phyloP scores from a whole-genome alignment of 2,329 filamentous ascomycete species.

The Cladosporium phlei region DNA sequence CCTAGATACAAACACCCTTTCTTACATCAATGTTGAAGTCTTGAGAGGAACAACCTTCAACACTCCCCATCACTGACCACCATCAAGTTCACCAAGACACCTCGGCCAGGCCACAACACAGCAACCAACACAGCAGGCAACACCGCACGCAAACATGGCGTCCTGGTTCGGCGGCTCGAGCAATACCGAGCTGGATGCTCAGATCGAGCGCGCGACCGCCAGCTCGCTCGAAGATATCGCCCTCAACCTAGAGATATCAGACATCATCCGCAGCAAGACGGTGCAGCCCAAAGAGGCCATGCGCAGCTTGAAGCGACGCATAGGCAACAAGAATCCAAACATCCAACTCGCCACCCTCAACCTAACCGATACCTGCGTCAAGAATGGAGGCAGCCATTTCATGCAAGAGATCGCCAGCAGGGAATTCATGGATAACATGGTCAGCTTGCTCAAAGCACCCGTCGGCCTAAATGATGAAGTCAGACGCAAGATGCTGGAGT shows the following conservation, averaged over 20 bases:
- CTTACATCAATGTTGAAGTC: too few species aligned
- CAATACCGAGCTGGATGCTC: slow-evolving; percentile 89
- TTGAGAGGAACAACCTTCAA: too few species aligned
- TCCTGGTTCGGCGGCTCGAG: slow-evolving; percentile 80
- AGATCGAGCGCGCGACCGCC: slow-evolving; percentile 90
- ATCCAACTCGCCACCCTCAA: slow-evolving; percentile 92
- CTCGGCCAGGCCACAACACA: too few species aligned
- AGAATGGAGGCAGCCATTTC: slow-evolving; percentile 95
- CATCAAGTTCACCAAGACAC: too few species aligned
- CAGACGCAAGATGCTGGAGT: slow-evolving; percentile 81
- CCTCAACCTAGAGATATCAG: slow-evolving; percentile 95
- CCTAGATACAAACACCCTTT: too few species aligned
- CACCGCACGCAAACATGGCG: slow-evolving; percentile 67
- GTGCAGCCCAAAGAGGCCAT: slow-evolving; percentile 97
- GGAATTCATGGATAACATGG: slow-evolving; percentile 97
- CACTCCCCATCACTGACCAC: too few species aligned
- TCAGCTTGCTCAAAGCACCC: slow-evolving; percentile 79
- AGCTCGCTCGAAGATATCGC: slow-evolving; percentile 98
- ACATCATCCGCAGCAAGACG: slow-evolving; percentile 93
- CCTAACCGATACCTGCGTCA: slow-evolving; percentile 95
- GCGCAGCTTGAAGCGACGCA: slow-evolving; percentile 87
- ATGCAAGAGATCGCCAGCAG: slow-evolving; percentile 90
- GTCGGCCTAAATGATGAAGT: slow-evolving; percentile 63
- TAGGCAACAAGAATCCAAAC: slow-evolving; percentile 97
- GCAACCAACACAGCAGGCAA: too few species aligned